phyloP scores from a whole-genome alignment of 139 green algal genomes.

The Chlorella sorokiniana region DNA sequence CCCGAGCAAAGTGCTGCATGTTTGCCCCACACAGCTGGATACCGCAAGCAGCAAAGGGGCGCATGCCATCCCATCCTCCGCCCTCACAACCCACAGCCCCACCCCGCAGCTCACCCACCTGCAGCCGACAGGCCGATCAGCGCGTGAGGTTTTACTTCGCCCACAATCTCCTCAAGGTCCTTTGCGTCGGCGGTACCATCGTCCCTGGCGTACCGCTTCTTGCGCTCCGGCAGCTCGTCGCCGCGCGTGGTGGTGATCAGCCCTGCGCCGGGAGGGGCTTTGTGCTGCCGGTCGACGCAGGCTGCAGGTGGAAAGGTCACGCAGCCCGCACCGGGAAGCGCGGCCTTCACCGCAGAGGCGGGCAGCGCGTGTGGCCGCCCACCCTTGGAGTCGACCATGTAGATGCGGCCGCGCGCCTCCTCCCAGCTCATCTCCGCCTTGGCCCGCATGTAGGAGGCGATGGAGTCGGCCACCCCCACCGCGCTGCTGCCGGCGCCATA shows the following conservation, averaged over 20 bases:
- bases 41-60: too few relatives aligned
- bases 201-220: slow-evolving; percentile 40
- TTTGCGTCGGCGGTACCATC: slow-evolving; percentile 40
- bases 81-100: too few relatives aligned
- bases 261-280: slow-evolving; percentile 5
- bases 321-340: too few relatives aligned
- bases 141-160: slow-evolving; percentile 68
- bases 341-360: too few relatives aligned
- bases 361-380: too few relatives aligned
- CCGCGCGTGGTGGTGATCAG: slow-evolving; percentile 53
- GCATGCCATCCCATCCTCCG: too few relatives aligned
- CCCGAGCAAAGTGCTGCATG: too few relatives aligned
- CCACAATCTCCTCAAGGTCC: slow-evolving; percentile 52
- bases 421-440: slow-evolving; percentile 30
- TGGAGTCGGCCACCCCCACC: slow-evolving; percentile 55
- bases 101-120: too few relatives aligned
- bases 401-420: slow-evolving; percentile 55
- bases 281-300: too few relatives aligned
- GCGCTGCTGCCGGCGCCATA: slow-evolving; percentile 60
- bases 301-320: neutral
- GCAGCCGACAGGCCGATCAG: slow-evolving; percentile 65
- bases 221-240: slow-evolving; percentile 61
- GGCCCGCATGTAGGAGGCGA: slow-evolving; percentile 42
- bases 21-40: too few relatives aligned
- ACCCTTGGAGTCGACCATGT: slow-evolving; percentile 42